These are phyloP conservation scores for Noccaea caerulescens DNA, from an alignment of 345 rosid species.

Conservation along the genomic window DNA sequence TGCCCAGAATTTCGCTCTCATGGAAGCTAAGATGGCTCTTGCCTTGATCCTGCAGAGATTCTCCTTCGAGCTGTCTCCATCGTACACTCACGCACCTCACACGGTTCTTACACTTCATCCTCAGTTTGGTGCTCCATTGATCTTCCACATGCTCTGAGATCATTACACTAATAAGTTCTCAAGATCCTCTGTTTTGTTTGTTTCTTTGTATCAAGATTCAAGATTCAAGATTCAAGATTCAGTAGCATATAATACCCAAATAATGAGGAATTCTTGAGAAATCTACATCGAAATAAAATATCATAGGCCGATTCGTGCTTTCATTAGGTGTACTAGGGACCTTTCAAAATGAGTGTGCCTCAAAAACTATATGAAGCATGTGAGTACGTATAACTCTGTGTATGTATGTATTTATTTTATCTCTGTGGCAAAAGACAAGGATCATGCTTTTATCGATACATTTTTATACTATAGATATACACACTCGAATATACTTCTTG, in stretches of 20 bases:
- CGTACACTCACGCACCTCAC: slow-evolving; percentile 53
- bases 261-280: neutral
- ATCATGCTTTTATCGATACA: neutral
- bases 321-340: slow-evolving; percentile 2
- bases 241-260: slow-evolving; percentile 1
- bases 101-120: slow-evolving; percentile 47
- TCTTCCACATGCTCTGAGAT: slow-evolving; percentile 38
- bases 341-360: neutral
- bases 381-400: neutral
- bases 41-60: slow-evolving; percentile 53
- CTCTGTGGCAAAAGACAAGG: neutral
- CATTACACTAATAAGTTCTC: neutral
- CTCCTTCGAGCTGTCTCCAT: slow-evolving; percentile 54
- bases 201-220: neutral
- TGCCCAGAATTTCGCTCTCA: slow-evolving; percentile 59
- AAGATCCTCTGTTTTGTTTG: slow-evolving; percentile 16
- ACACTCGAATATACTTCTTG: no score
- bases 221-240: neutral
- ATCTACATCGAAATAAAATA: no score
- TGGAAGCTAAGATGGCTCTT: slow-evolving; percentile 60
- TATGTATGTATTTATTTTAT: neutral
- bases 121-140: slow-evolving; percentile 53
- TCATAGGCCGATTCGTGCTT: no score
- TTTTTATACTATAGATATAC: no score
- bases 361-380: neutral